phyloP scores from a whole-genome alignment of 805 yeast genomes.

The Saccharomycopsis oosterbeekiorum region DNA sequence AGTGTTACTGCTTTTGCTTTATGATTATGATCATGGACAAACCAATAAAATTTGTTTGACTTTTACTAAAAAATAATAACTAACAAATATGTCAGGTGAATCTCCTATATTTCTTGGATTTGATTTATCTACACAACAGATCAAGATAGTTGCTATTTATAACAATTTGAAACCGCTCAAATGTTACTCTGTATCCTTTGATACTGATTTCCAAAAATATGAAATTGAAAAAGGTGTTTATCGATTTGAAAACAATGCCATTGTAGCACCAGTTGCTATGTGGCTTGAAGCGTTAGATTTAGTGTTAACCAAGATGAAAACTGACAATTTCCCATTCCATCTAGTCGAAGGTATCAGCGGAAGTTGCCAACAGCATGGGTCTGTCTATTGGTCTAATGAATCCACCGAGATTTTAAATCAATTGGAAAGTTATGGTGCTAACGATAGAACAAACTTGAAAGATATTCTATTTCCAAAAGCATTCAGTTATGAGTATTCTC shows the following conservation, averaged over 20 bases:
- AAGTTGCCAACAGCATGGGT: slow-evolving; percentile 89
- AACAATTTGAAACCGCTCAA: slow-evolving; percentile 40
- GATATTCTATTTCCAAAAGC: slow-evolving; percentile 41
- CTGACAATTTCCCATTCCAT: slow-evolving; percentile 44
- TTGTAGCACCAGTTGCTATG: slow-evolving; percentile 77
- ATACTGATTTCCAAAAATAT: slow-evolving; percentile 49
- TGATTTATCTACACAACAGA: slow-evolving; percentile 84
- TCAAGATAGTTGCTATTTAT: slow-evolving; percentile 63
- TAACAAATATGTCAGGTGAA: not conserved
- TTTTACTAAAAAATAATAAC: too few relatives aligned
- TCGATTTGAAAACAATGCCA: slow-evolving; percentile 40
- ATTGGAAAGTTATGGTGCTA: slow-evolving; percentile 24
- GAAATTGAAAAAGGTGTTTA: slow-evolving; percentile 67
- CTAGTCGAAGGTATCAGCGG: slow-evolving; percentile 64
- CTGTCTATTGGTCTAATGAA: slow-evolving; percentile 62
- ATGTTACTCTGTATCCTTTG: slow-evolving; percentile 64
- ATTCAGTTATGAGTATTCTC: slow-evolving; percentile 57
- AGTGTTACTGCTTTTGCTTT: too few relatives aligned
- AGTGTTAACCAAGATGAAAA: slow-evolving; percentile 42
- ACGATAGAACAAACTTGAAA: slow-evolving; percentile 27
- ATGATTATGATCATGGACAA: too few relatives aligned
- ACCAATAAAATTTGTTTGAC: too few relatives aligned
- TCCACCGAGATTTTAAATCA: slow-evolving; percentile 34
- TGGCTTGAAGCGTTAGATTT: slow-evolving; percentile 80
- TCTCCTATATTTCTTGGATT: slow-evolving; percentile 46